A percentile compares a stretch with the other conserved stretches of the same genome.
These are phyloP conservation scores for Polyporus tsugae DNA, from an alignment of 1,284 basidiomycete genomes.

Conservation along the genomic window DNA sequence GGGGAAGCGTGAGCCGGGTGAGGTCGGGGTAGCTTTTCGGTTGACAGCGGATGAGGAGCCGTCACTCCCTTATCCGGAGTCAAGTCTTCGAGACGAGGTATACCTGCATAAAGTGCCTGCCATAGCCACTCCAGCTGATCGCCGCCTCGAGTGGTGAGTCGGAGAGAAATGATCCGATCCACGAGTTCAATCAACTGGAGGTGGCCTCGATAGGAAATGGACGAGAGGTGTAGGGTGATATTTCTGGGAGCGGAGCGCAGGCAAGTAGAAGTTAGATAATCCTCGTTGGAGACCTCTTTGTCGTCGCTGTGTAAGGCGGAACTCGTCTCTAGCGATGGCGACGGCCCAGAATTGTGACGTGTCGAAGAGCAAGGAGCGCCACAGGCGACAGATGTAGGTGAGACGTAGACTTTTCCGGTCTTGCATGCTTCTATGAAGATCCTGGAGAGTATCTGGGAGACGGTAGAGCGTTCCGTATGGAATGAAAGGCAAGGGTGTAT, in stretches of 20 bases:
- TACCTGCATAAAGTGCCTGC: neutral
- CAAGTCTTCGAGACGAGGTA: neutral
- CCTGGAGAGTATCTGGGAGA: too few species aligned
- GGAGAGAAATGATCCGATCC: neutral
- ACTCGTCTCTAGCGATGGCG: too few species aligned
- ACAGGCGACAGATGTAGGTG: slow-evolving; percentile 4
- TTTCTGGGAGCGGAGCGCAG: neutral
- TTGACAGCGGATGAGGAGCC: too few species aligned
- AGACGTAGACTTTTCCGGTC: neutral
- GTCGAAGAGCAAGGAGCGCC: neutral
- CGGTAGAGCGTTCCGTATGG: too few species aligned
- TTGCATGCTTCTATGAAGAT: too few species aligned
- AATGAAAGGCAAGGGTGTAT: too few species aligned
- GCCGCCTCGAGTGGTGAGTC: neutral
- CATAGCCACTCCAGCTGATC: neutral
- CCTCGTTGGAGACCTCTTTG: neutral
- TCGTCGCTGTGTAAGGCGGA: too few species aligned
- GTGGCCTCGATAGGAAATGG: neutral
- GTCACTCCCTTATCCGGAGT: too few species aligned
- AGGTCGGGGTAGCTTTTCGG: too few species aligned
- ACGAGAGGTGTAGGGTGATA: neutral
- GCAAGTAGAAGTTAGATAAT: neutral
- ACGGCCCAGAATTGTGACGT: too few species aligned
- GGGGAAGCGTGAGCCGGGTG: neutral
- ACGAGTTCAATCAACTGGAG: neutral